Evolutionary conservation across 768 basidiomycete genomes (phyloP), one percentile per base, ranked within the genome.

Genomic region (Russula earlei): DNA sequence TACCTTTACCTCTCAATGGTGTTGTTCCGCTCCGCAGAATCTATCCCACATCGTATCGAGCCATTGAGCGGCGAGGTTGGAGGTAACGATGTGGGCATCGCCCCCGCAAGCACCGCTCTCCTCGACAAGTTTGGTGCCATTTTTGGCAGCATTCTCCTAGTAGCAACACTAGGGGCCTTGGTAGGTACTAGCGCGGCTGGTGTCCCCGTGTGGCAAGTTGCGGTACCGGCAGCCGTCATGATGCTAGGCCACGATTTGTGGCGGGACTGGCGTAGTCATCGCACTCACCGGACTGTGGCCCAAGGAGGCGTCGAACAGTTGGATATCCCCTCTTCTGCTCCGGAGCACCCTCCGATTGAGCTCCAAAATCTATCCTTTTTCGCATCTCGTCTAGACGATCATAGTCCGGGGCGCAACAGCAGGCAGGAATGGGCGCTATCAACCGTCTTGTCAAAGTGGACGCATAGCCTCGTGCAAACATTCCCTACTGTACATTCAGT

Each of bases 201-300:
- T 44, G 74, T 90, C 17, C 85, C 90, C 50, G 87, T 90, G 3
- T 92, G 88, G 87, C 81, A 77, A 70, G 86, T 95, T 45, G 87
- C 81, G 4, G 76, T 91, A 11, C 91, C 94, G 0, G 91, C 91
- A 45, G 91, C 90, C 0, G 66, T 76, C 0, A 67, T 79, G 51
- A 92, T 91, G 69, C 75, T 93, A 36, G 34, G 78, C 5, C 81
- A 84, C 46, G 92, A 97, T 65, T 49, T 71, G 41, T 79, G 25
- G 65, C 66, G 42, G 78, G 68, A 70, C 54, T 68, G 67, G 69
- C 14, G 19, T 11, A 38, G 12, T 11, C 25, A 49, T 43, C 56
- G 10, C 14, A 20, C 41, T 48, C 40, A 41, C 27, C 47, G 14
- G 22, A 27, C 34, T 33, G 47, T 20, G n/a, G 33, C 34, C 46